Evolutionary conservation across 2,329 filamentous ascomycete species (phyloP), one percentile per base, ranked within the genome.

Genomic region (Aphanocladium album): DNA sequence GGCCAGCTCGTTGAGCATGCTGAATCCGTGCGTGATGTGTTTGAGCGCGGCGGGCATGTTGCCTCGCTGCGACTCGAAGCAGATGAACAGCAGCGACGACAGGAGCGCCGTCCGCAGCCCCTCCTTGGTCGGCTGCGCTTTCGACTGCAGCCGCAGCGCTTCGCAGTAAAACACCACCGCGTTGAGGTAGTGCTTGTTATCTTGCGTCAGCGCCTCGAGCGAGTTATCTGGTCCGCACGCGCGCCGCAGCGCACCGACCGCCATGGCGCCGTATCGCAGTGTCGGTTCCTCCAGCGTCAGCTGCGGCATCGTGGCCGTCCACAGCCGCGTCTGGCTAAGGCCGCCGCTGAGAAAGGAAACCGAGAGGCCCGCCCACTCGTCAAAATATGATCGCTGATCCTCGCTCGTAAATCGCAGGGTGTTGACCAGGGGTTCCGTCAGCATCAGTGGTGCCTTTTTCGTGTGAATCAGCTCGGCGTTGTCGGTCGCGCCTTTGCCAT

Each of bases 101-200:
- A 77, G 61, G 57, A 77, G 64, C 0, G 75, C 75, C 1, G 75
- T 77, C 12, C 74, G 68, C 5, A 77, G 62, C 2, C 72, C 71
- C n/a, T 74, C 72, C 6, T 67, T 70, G 1, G 69, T 72, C 1
- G 75, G 73, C 37, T 64, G 69, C 1, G 74, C 74, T 41, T 72
- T 70, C 9, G 74, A 68, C 41, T 77, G 75, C 9, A 76, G 63
- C 2, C 74, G 73, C n/a, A 77, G 65, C 7, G 75, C 75, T 56
- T 76, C 70, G 61, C 75, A 77, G 39, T 77, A 77, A 60, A 75
- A 75, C 16, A 71, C 67, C 35, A 77, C 69, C 35, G 74, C 74
- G 53, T 76, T 76, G 45, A 76, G 66, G 41, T 76, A 76, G 59
- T 77, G 75, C 37, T 66, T 71, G 62, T 76, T 77, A 16, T 64